A percentile compares a stretch with the other conserved stretches of the same genome.
phyloP scores from a whole-genome alignment of 371 early-diverging fungal species.

The Paraphysoderma sedebokerense region DNA sequence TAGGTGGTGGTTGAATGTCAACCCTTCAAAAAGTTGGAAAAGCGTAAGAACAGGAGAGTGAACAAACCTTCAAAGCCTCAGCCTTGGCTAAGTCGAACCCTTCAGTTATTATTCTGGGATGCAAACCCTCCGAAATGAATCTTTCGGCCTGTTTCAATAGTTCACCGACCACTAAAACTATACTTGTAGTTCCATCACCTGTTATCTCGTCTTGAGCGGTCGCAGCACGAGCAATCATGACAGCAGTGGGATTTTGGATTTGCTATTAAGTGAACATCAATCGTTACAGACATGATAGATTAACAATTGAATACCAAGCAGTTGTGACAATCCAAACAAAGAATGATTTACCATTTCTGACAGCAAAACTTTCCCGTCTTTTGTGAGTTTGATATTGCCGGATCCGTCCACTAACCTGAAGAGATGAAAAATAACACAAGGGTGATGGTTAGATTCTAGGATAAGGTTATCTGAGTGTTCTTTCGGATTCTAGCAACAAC shows the following conservation, averaged over 20 bases:
- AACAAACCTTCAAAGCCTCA: conserved; percentile 61
- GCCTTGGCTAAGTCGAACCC: conserved; percentile 93
- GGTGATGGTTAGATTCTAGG: background rate
- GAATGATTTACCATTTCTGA: conserved; percentile 76
- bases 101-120: conserved; percentile 89
- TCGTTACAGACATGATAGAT: background rate
- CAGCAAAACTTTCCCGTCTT: conserved; percentile 92
- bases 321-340: background rate
- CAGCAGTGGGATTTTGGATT: conserved; percentile 99
- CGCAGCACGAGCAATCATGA: conserved; percentile 98
- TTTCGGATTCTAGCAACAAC: too few relatives aligned
- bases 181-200: conserved; percentile 98
- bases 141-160: conserved; percentile 91
- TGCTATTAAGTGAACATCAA: conserved; percentile 38
- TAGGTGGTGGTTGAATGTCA: too few relatives aligned
- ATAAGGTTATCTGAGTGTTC: too few relatives aligned
- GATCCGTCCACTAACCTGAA: conserved; percentile 89
- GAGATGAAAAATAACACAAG: background rate
- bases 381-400: conserved; percentile 87
- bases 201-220: conserved; percentile 96
- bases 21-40: background rate
- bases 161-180: conserved; percentile 92
- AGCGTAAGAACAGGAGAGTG: background rate
- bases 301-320: background rate
- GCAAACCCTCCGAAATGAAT: conserved; percentile 92